Percentiles rank a stretch among this genome's conserved stretches.
Evolutionary conservation across 139 green algal genomes (phyloP).

Genomic region (Haematococcus sp.): DNA sequence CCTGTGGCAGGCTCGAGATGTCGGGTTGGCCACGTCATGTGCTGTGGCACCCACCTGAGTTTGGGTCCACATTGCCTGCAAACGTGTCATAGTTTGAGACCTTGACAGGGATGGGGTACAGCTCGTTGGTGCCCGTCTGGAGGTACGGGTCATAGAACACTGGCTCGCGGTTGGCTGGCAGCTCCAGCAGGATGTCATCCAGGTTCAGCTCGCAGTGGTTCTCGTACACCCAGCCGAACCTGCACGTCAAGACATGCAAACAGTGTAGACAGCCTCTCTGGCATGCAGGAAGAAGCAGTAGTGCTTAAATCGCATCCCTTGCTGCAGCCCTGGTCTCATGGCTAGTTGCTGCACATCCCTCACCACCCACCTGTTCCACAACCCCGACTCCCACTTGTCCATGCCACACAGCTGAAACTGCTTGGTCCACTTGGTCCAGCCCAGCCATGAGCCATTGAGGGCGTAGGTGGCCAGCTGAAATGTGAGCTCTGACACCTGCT

Average conservation of each 20-base stretch:
- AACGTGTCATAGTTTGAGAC: slow-evolving; percentile 34
- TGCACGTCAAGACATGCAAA: too few relatives aligned
- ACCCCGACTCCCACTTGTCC: slow-evolving; percentile 18
- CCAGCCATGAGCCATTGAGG: slow-evolving; percentile 61
- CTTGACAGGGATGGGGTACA: slow-evolving; percentile 56
- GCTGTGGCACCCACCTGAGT: background rate
- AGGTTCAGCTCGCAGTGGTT: slow-evolving; percentile 43
- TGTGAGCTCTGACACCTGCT: slow-evolving; percentile 15
- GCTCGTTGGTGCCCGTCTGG: slow-evolving; percentile 12
- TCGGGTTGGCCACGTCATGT: too few relatives aligned
- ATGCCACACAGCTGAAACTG: slow-evolving; percentile 57
- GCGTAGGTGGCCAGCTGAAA: slow-evolving; percentile 51
- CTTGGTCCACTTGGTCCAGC: slow-evolving; percentile 40
- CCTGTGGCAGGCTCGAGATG: too few relatives aligned
- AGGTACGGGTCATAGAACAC: slow-evolving; percentile 39
- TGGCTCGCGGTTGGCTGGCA: slow-evolving; percentile 13
- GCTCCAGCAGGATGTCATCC: slow-evolving; percentile 17
- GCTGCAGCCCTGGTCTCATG: background rate
- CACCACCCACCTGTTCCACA: slow-evolving; percentile 42
- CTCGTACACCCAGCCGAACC: slow-evolving; percentile 47
- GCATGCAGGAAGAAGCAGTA: background rate
- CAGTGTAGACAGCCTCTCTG: too few relatives aligned
- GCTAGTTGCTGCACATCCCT: too few relatives aligned
- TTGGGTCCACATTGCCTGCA: background rate
- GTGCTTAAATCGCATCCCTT: background rate